Base-by-base conservation (phyloP, 1,139 yeast species). In the Saccharomyces hybrid region DNA sequence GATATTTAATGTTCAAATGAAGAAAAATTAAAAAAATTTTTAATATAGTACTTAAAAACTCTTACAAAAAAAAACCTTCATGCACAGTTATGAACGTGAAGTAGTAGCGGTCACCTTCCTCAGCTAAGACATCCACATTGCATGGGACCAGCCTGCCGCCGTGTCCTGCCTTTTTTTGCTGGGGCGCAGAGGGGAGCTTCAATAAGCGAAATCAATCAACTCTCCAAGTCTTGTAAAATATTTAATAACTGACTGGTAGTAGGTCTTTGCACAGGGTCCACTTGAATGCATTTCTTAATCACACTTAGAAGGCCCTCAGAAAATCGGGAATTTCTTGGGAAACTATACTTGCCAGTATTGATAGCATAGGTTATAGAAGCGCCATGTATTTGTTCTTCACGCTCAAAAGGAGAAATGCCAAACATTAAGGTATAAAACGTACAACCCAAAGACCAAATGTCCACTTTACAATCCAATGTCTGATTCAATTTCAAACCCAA, bases 361-460 rank as follows among this genome's bases (percentile, higher is more conserved):
- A 91, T 86, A 6, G 96, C 96, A 63, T 89, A 75, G 55, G 79
- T 82, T 59, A 90, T 75, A 58, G 86, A 87, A 3, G 95, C 97
- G 14, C 97, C 97, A 57, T 84, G 82, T 51, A 85, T 84, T 48
- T 81, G 78, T 62, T 89, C 95, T 65, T 86, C 82, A 65, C 88
- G 79, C 67, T 90, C 97, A 70, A 91, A 91, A 0, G 98, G 98
- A 1, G 96, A 86, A 44, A 78, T 78, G 0, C 87, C 86, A 70
- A 86, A 91, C 70, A 93, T 78, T 60, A 88, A 73, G 1, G 91
- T 81, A 70, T 86, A 91, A 26, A 89, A 67, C 1, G 89, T 75
- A 66, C 97, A 89, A 0, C 98, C 98, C 34, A 90, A 70, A 5
- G 95, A 86, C 98, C 98, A 91, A 16, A 91, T 81, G 66, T 91